Percentiles rank a stretch among this genome's conserved stretches.
phyloP scores from a whole-genome alignment of 208 protist species.

The Kentomonas sorsogonicus region DNA sequence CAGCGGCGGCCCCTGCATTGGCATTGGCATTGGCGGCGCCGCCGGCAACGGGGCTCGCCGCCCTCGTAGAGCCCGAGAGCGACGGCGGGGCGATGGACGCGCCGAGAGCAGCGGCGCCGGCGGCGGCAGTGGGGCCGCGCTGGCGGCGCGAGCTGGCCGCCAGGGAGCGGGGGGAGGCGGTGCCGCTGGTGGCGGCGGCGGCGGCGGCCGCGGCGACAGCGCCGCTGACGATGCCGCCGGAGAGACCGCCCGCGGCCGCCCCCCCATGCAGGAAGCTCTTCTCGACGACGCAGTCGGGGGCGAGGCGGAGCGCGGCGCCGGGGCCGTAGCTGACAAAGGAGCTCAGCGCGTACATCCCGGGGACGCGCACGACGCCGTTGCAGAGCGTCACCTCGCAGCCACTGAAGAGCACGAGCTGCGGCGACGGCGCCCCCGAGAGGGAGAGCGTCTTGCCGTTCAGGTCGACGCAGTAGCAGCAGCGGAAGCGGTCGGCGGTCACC shows the following conservation, averaged over 20 bases:
- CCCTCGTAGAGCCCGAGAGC: too few relatives aligned
- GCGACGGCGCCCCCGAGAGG: slow-evolving; percentile 42
- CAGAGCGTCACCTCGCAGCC: slow-evolving; percentile 79
- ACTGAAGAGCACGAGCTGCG: slow-evolving; percentile 64
- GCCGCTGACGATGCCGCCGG: not conserved
- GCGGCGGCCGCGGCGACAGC: not conserved
- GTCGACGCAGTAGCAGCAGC: slow-evolving; percentile 72
- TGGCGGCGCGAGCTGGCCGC: too few relatives aligned
- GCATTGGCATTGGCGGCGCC: too few relatives aligned
- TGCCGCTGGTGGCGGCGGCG: not conserved
- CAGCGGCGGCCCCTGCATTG: too few relatives aligned
- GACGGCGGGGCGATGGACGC: too few relatives aligned
- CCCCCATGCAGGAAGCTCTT: slow-evolving; percentile 34
- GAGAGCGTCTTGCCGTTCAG: slow-evolving; percentile 56
- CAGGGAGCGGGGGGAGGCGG: not conserved
- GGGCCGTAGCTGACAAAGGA: slow-evolving; percentile 80
- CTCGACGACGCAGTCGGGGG: slow-evolving; percentile 47
- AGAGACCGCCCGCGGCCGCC: not conserved
- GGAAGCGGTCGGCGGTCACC: slow-evolving; percentile 43
- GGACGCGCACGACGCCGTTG: slow-evolving; percentile 77
- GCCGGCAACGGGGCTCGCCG: too few relatives aligned
- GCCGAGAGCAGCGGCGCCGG: too few relatives aligned
- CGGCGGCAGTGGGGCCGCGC: not conserved
- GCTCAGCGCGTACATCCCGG: slow-evolving; percentile 73
- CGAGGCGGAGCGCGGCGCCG: slow-evolving; percentile 50